phyloP scores from a whole-genome alignment of 495 filamentous ascomycete genomes.

The Parathielavia hyrcaniae region DNA sequence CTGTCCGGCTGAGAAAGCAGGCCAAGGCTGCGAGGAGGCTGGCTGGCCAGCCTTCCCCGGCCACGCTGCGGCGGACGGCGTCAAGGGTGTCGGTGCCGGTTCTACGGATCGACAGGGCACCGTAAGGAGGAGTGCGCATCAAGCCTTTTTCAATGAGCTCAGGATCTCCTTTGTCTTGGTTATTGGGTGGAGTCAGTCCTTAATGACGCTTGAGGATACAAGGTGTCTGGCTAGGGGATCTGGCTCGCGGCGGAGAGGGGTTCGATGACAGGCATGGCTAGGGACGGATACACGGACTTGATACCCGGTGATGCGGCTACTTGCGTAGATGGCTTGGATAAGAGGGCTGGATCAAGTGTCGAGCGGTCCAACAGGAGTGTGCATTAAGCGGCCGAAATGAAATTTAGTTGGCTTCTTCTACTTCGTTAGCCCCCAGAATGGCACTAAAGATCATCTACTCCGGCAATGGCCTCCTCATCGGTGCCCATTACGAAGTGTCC shows the following conservation, averaged over 20 bases:
- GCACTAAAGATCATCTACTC: too few species aligned
- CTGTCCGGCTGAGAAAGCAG: conserved; percentile 32
- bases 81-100: conserved; percentile 1
- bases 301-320: conserved; percentile 6
- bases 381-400: too few species aligned
- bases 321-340: not conserved
- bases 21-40: conserved; percentile 21
- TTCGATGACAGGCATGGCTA: not conserved
- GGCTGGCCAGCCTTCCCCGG: conserved; percentile 1
- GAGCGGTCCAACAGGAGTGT: too few species aligned
- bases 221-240: too few species aligned
- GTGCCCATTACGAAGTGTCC: too few species aligned
- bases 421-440: too few species aligned
- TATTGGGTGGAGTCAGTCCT: not conserved
- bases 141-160: not conserved
- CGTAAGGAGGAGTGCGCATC: not conserved
- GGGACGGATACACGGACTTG: conserved; percentile 6
- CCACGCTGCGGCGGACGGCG: conserved; percentile 5
- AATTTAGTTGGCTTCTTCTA: too few species aligned
- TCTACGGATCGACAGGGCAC: not conserved
- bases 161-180: not conserved
- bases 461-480: too few species aligned
- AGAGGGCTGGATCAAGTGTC: not conserved
- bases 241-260: not conserved
- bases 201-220: not conserved